Conservation (phyloP, 2,329 filamentous ascomycete genomes). For the Fusarium piperis region DNA sequence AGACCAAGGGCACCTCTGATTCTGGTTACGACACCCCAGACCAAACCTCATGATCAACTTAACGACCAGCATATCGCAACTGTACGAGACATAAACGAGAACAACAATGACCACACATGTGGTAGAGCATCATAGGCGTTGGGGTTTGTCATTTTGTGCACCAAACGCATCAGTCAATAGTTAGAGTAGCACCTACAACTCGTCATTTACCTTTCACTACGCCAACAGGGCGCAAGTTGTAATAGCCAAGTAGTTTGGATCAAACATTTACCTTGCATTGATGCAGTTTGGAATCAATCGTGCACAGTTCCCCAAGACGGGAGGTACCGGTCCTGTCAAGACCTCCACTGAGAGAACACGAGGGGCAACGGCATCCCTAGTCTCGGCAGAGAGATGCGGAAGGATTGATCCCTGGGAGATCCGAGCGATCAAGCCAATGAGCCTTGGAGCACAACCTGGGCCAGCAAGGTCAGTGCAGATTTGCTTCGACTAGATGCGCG, state of each 20-base stretch:
- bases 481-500: constrained; percentile 2
- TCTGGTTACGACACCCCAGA: constrained; percentile 48
- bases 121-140: constrained; percentile 19
- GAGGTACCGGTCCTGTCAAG: not conserved
- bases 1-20: constrained; percentile 46
- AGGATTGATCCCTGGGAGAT: constrained; percentile 15
- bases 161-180: not conserved
- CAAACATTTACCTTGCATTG: not conserved
- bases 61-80: constrained; percentile 5
- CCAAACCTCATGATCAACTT: constrained; percentile 19
- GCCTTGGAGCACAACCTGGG: constrained; percentile 9
- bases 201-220: not conserved
- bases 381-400: constrained; percentile 9
- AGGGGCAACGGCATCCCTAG: constrained; percentile 18
- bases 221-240: not conserved
- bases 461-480: constrained; percentile 12
- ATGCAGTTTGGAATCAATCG: not conserved
- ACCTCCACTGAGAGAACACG: constrained; percentile 21
- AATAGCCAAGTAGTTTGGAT: not conserved
- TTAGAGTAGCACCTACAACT: not conserved
- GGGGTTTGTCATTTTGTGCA: constrained; percentile 2
- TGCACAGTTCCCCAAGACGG: not conserved
- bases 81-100: not conserved
- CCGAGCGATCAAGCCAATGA: constrained; percentile 4
- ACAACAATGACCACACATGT: not conserved